Evolutionary conservation across 176 grass and related monocot genomes (phyloP), one percentile per base, ranked within the genome.

Genomic region (Triticum urartu): DNA sequence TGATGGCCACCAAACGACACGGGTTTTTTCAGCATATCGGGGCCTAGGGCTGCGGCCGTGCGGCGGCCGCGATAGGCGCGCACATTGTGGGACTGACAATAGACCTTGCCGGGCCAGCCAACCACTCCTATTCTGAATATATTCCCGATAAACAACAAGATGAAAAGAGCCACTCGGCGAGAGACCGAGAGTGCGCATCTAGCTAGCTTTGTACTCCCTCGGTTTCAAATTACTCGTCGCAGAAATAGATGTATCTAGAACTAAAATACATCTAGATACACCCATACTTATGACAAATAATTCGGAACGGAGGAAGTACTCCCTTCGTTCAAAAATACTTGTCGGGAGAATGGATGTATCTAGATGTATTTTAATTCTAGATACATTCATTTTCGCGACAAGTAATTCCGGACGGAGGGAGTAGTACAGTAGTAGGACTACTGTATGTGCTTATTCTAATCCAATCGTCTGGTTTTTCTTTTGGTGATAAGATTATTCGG

Each of bases 401-500:
- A 30, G 28, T 30, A 30, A 30, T 30, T 30, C 28, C 2, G 28
- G 2, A 30, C 28, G 28, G 2, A 30, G 28, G 2, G 28, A 30
- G 28, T 30, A 30, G 28, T 30, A 30, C 28, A 30, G 2, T 30
- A 30, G 28, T 33, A 4, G 3, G 2, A 10, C 25, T 14, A 11
- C 30, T 21, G 32, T 36, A 66, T 33, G 61, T 48, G 84, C 63
- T 79, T 74, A 74, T 74, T 74, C 22, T 48, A 17, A 74, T 87
- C 26, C 75, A 40, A 83, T 85, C 6, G 4, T 72, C 34, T 42
- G 68, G 78, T 72, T 17, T n/a, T 18, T 65, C 68, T 17, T 85
- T 71, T 67, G 47, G 21, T 38, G 38, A 9, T 80, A 94, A 96
- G 97, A 86, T 77, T 60, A 94, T 70, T 84, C 88, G 59, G 66